Evolutionary conservation across 805 yeast species (phyloP), one percentile per base, ranked within the genome.

Genomic region (Jamesozyma rosinii): DNA sequence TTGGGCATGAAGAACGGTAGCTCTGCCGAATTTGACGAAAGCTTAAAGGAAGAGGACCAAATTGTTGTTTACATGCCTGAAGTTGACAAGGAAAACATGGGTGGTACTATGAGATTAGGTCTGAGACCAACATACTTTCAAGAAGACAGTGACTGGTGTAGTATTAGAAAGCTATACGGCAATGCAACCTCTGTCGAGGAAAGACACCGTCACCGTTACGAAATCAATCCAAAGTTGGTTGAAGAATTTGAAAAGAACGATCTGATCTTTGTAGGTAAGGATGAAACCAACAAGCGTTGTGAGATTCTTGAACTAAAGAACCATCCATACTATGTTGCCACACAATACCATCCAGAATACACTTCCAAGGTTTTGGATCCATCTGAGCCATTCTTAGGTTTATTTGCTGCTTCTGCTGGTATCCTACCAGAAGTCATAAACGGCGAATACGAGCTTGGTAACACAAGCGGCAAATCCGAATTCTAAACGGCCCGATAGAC

Each of bases 41-140:
- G 72, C n/a, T 59, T 76, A 41, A 68, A 74, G 34, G 83, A 81
- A 44, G 76, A 75, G 4, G 75, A 70, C 29, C 74, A 75, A 43
- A 77, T 87, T 41, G 94, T 92, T 46, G 85, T 92, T 39, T 92
- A 87, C 71, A 92, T 92, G 99, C 99, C 99, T 36, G 99, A 92
- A 67, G 88, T 90, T 49, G 95, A 88, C 67, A 90, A 88, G 71
- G 80, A 83, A 54, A 87, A 86, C 64, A 75, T 92, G 72, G 99
- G 99, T 50, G 99, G 99, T 53, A 90, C 97, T 41, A 92, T 92
- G 99, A 82, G 99, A 72, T 76, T 92, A 54, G 99, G 99, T 55
- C 74, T 87, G 51, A 88, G 96, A 67, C 79, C 89, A 52, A 88
- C 97, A 33, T 76, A 74, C 50, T 92, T 92, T 74, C 80, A 77